Evolutionary conservation across 306 rosid genomes (phyloP), one percentile per base, ranked within the genome.

Genomic region (Sphenostylis stenocarpa): DNA sequence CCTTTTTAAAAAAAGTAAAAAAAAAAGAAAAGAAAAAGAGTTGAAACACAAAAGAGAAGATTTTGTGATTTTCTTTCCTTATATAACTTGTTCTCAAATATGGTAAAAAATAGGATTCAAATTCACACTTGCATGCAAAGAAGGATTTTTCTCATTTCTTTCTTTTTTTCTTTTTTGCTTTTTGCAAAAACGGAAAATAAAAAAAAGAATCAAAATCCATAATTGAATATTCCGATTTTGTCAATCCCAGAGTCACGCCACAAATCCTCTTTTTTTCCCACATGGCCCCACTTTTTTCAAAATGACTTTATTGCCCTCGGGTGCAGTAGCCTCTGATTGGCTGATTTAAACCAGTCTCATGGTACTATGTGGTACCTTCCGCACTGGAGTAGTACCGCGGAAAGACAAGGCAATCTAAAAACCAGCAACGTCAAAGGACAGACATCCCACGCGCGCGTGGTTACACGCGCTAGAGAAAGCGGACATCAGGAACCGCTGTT

Each of bases 401-500:
- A 23, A 15, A 11, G 71, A 36, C 79, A 49, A 28, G 17, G 38
- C 49, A 78, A 64, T 29, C 53, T 38, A 3, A 39, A 45, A 20
- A 44, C 5, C 34, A 19, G 12, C 1, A 5, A 3, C 3, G 41
- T 76, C 34, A 73, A 13, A 48, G 1, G 41, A 43, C 34, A 72
- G 51, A 48, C 45, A 77, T 38, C 33, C 23, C 69, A 10, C 79
- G 16, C 77, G 83, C 81, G 80, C 80, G 0, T 67, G 44, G 17
- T 4, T 0, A 1, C 36, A 48, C 80, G 28, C 79, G 88, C 87
- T 64, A 39, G 19, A 48, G 52, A 10, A 15, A 72, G 86, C 69
- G 78, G 78, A 88, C 73, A 69, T 79, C 67, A 43, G 84, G 72
- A 88, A 74, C 73, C 56, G 48, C 26, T 66, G 70, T 75, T 28